Conservation (phyloP, 331 rosid species). For the Spiraea crenata region DNA sequence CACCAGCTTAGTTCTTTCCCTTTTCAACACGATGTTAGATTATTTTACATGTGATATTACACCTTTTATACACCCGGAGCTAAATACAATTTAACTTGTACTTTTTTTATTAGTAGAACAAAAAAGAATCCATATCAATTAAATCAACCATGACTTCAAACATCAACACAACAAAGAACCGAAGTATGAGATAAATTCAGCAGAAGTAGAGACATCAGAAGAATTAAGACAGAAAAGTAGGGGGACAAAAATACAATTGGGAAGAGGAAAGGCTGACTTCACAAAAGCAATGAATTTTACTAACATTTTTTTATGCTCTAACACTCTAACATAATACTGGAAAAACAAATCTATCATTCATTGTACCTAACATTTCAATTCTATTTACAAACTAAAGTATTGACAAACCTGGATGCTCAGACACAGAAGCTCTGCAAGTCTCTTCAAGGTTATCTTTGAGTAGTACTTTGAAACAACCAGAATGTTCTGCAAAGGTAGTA, state of each 20-base stretch:
- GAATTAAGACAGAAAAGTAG: neutral
- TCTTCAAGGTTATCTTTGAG: slow-evolving; percentile 71
- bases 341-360: neutral
- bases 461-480: slow-evolving; percentile 93
- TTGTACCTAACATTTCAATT: neutral
- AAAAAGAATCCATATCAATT: neutral
- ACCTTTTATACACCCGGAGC: no score
- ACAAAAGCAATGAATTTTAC: neutral
- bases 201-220: neutral
- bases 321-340: no score
- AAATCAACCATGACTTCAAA: neutral
- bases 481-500: slow-evolving; percentile 61
- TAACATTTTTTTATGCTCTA: neutral
- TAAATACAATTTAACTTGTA: neutral
- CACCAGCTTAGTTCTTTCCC: no score
- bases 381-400: neutral
- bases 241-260: neutral
- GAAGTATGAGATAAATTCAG: neutral
- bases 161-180: neutral
- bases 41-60: no score
- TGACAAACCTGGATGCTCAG: slow-evolving; percentile 75
- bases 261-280: neutral
- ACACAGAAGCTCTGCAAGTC: slow-evolving; percentile 88
- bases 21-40: no score
- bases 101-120: neutral